Evolutionary conservation across 2,329 filamentous ascomycete genomes (phyloP).

Genomic region (Xylaria digitata): DNA sequence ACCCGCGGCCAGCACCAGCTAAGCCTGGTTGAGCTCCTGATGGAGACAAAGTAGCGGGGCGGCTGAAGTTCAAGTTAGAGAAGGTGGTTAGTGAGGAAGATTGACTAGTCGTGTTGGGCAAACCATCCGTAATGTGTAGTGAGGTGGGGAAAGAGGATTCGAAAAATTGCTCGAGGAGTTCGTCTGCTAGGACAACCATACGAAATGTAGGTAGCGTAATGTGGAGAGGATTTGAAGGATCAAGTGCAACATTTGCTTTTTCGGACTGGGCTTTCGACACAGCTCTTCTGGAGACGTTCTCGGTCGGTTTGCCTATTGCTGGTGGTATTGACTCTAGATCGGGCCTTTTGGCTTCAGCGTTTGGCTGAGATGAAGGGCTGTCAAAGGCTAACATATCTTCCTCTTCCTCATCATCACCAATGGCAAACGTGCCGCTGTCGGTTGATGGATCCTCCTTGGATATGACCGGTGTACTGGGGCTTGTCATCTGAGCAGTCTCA

Average conservation of each 20-base stretch:
- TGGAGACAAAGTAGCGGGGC: conserved; percentile 55
- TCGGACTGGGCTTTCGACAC: conserved; percentile 75
- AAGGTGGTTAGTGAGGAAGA: conserved; percentile 84
- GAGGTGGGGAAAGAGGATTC: conserved; percentile 94
- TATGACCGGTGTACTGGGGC: conserved; percentile 41
- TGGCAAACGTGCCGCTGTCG: conserved; percentile 71
- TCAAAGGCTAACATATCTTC: conserved; percentile 72
- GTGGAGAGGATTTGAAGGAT: conserved; percentile 91
- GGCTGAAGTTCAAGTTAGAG: conserved; percentile 71
- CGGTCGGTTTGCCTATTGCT: conserved; percentile 44
- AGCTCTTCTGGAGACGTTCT: conserved; percentile 48
- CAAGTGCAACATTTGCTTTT: conserved; percentile 87
- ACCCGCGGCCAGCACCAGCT: conserved; percentile 72
- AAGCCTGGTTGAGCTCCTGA: conserved; percentile 54
- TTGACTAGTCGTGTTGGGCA: conserved; percentile 55
- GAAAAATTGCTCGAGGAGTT: conserved; percentile 96
- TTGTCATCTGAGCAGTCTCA: conserved; percentile 46
- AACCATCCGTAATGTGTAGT: conserved; percentile 83
- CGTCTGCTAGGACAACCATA: conserved; percentile 97
- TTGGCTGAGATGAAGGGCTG: conserved; percentile 57
- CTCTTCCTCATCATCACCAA: conserved; percentile 72
- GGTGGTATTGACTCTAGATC: conserved; percentile 55
- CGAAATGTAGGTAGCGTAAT: conserved; percentile 98
- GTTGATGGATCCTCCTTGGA: conserved; percentile 45
- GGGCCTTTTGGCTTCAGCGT: conserved; percentile 53